Evolutionary conservation across 1,284 basidiomycete genomes (phyloP), one percentile per base, ranked within the genome.

Genomic region (Sanghuangporus sanghuang): DNA sequence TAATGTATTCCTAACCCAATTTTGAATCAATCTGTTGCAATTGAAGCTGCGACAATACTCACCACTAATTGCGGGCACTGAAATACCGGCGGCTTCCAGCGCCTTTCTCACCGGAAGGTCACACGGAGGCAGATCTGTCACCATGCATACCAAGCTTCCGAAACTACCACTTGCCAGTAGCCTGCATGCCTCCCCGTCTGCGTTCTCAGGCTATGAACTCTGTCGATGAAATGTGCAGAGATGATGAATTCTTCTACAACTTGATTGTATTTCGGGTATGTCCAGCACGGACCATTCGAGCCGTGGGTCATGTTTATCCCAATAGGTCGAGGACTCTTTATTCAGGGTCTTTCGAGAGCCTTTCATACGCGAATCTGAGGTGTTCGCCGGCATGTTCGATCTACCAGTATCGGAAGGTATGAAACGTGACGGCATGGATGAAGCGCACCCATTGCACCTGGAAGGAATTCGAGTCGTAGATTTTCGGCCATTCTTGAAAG

Each of bases 361-460:
- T 12, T 63, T 63, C 39, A 48, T 49, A 27, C 2, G 23, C 11
- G 62, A 63, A 16, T 63, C 62, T 4, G 27, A 50, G 9, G 56
- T 63, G 0, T 63, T 63, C 23, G 6, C 35, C 16, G 49, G 50
- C 16, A 63, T 63, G 62, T 63, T 58, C 32, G 36, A 16, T 32
- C 44, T 63, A 12, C 62, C 62, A 14, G n/a, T 36, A 2, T 14
- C 53, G 2, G 16, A 46, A 12, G 9, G n/a, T 23, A 53, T 21
- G 14, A 32, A 18, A 14, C 9, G 11, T n/a, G 50, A 63, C 16
- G 62, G 62, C 16, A 23, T 35, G 32, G 27, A 39, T 39, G 36
- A 38, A 27, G 12, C 35, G 6, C 39, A 52, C 11, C 56, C 56
- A 21, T 21, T 63, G 21, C 46, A 14, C n/a, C 56, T 63, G 2